These are phyloP conservation scores for Rhodotorula diobovata DNA, from an alignment of 768 basidiomycete species.

Conservation along the genomic window DNA sequence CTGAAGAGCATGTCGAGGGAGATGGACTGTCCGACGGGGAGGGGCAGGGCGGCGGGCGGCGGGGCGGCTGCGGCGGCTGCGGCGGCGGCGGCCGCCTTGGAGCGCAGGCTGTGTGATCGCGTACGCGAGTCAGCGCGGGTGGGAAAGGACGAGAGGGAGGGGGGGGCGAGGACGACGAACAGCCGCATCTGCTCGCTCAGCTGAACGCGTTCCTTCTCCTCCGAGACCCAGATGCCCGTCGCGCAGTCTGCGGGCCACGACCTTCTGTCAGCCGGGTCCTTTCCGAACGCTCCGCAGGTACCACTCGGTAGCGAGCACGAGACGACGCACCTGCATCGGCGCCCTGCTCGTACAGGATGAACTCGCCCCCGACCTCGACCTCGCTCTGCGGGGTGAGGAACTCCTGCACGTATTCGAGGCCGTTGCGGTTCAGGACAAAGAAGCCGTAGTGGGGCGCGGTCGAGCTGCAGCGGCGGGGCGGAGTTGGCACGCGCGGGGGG, in stretches of 20 bases:
- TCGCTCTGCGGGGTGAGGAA: slow-evolving; percentile 37
- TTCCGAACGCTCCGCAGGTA: too few relatives aligned
- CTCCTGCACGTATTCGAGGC: slow-evolving; percentile 41
- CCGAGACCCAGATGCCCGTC: slow-evolving; percentile 43
- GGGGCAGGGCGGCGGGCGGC: neutral
- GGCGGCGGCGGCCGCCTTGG: slow-evolving; percentile 15
- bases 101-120: slow-evolving; percentile 7
- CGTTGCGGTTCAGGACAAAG: slow-evolving; percentile 42
- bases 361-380: slow-evolving; percentile 35
- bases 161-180: slow-evolving; percentile 12
- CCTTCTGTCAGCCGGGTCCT: too few relatives aligned
- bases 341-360: slow-evolving; percentile 35
- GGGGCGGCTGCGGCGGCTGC: neutral
- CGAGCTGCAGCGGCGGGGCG: slow-evolving; percentile 5
- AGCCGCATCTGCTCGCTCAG: slow-evolving; percentile 38
- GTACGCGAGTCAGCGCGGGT: neutral
- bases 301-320: neutral
- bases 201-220: slow-evolving; percentile 36
- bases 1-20: slow-evolving; percentile 42
- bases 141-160: neutral
- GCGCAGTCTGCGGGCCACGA: slow-evolving; percentile 39
- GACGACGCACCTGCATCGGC: slow-evolving; percentile 22
- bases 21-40: slow-evolving; percentile 30
- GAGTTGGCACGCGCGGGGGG: neutral
- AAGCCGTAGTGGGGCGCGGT: slow-evolving; percentile 38